Evolutionary conservation across 177 flowering plant genomes (phyloP).

Genomic region (Telopea speciosissima): DNA sequence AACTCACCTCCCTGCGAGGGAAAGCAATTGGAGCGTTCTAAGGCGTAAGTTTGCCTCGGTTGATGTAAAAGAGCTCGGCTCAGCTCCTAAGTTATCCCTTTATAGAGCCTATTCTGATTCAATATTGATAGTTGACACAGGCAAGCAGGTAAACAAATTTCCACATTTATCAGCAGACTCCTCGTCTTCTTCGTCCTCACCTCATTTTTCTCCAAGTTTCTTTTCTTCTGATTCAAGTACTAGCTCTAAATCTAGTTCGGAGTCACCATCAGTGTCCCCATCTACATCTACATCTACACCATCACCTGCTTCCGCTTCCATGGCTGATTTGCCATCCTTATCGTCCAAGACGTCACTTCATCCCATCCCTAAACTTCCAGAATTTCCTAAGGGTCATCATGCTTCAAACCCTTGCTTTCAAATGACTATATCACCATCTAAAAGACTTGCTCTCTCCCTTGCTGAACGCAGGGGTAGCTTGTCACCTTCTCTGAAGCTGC

Average conservation of each 20-base stretch:
- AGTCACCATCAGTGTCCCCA: conserved; percentile 56
- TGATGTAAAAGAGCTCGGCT: conserved; percentile 62
- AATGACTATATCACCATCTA: conserved; percentile 29
- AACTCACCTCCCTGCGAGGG: conserved; percentile 79
- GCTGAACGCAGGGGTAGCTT: conserved; percentile 77
- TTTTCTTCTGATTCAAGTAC: conserved; percentile 56
- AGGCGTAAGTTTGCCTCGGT: conserved; percentile 70
- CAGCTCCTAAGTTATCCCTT: conserved; percentile 39
- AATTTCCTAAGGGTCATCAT: conserved; percentile 20
- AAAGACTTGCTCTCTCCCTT: conserved; percentile 46
- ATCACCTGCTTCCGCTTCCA: conserved; percentile 31
- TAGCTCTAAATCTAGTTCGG: conserved; percentile 46
- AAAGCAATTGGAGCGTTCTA: conserved; percentile 76
- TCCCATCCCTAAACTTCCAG: conserved; percentile 18
- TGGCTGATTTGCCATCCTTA: conserved; percentile 37
- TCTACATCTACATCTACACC: conserved; percentile 29
- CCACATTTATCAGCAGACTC: conserved; percentile 20
- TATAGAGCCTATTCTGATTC: conserved; percentile 66
- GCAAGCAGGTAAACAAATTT: conserved; percentile 21
- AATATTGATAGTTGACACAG: conserved; percentile 30
- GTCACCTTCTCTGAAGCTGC: conserved; percentile 56
- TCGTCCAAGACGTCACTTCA: conserved; percentile 31
- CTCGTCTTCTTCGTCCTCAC: conserved; percentile 30
- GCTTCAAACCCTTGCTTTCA: conserved; percentile 21
- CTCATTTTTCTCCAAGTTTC: conserved; percentile 68